Base-by-base conservation (phyloP, 2,329 filamentous ascomycete species). In the Ascochyta rabiei region DNA sequence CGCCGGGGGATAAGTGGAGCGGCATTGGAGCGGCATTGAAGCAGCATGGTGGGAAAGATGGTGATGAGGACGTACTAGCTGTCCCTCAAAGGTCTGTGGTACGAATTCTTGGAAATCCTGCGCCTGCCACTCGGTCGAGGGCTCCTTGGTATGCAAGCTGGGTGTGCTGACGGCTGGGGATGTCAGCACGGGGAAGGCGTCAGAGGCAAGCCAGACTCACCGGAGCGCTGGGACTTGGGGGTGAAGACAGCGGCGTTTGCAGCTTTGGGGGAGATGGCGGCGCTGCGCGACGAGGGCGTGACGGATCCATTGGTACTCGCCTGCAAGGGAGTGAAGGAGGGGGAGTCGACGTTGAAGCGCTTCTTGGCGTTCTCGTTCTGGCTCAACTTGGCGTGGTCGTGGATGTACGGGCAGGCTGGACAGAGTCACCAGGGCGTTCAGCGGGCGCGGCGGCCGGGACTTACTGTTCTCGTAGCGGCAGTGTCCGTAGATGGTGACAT, bases 301-400 rank as follows among this genome's bases (percentile, higher is more conserved):
- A 72, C 73, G 46, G 68, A 59, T 18, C 77, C 80, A 66, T 80
- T 80, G 24, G 77, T 76, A 54, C 76, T 78, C 12, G 81, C 73
- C 53, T 80, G 77, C 37, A 84, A 78, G 33, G 93, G 93, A 0
- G 91, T 97, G 74, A 99, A 99, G 42, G 93, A 91, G 12, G 95
- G 93, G 8, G 95, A 98, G 69, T 98, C 95, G 70, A 96, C 95
- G 75, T 96, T 99, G 63, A 99, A 82, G 24, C 89, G 82, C 75
- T 92, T 95, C 76, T 91, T 91, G 30, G 65, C 62, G 55, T 74
- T 77, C 52, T 86, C 84, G 69, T 76, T 68, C 68, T 81, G 80
- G 72, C 77, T 79, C 60, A 80, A 78, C 76, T 87, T 91, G 64
- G 85, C 82, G 55, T 86, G 85, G 64, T 95, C 90, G 77, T 96